Evolutionary conservation across 768 basidiomycete species (phyloP).

Genomic region (Leccinum barrowsii): DNA sequence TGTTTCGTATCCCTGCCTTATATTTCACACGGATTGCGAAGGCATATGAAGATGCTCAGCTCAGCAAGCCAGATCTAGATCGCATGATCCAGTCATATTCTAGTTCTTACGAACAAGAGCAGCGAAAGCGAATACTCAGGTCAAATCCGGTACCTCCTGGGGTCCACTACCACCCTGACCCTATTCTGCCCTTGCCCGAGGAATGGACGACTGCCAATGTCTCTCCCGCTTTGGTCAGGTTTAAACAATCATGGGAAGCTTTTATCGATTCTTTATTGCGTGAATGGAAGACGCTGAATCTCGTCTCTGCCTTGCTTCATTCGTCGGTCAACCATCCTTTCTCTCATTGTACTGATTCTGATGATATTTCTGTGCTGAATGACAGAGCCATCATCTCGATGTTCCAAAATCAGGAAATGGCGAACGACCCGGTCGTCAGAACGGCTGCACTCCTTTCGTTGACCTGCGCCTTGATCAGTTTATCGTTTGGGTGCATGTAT

Average conservation of each 20-base stretch:
- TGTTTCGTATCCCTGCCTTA: constrained; percentile 73
- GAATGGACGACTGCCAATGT: constrained; percentile 50
- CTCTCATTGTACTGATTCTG: neutral
- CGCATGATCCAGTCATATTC: constrained; percentile 42
- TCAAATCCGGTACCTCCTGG: constrained; percentile 32
- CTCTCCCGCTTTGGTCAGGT: constrained; percentile 61
- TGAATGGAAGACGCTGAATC: constrained; percentile 76
- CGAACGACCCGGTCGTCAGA: constrained; percentile 57
- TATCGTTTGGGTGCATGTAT: constrained; percentile 71
- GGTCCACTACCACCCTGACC: constrained; percentile 12
- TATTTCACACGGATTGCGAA: constrained; percentile 78
- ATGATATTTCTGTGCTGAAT: neutral
- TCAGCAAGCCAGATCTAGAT: constrained; percentile 69
- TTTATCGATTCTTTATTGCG: constrained; percentile 67
- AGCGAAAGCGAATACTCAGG: constrained; percentile 7
- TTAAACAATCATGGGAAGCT: constrained; percentile 64
- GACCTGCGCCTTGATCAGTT: constrained; percentile 63
- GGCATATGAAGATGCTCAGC: constrained; percentile 74
- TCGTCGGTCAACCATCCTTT: constrained; percentile 34
- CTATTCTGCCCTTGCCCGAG: constrained; percentile 45
- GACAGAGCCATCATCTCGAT: constrained; percentile 64
- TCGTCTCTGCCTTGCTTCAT: constrained; percentile 62
- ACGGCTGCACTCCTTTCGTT: constrained; percentile 62
- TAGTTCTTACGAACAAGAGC: constrained; percentile 10
- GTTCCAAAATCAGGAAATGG: constrained; percentile 53